Evolutionary conservation across 768 basidiomycete species (phyloP).

Genomic region (Terana coerulea): DNA sequence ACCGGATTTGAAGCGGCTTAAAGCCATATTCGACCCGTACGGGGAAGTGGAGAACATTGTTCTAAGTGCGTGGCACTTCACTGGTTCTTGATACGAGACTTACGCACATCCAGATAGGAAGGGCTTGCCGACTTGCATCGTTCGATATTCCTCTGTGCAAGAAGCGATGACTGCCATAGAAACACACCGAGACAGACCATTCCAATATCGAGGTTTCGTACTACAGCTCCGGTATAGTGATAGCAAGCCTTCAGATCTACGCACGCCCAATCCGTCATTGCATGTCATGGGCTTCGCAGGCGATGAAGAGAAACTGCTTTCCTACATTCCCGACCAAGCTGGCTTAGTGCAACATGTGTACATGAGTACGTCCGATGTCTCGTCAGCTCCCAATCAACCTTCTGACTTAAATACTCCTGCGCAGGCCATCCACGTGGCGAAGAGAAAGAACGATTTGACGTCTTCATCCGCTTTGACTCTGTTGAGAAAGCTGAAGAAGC

Average conservation of each 20-base stretch:
- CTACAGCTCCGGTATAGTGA: not conserved
- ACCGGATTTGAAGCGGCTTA: not conserved
- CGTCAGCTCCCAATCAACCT: too few species aligned
- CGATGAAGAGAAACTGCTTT: not conserved
- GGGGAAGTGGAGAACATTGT: constrained; percentile 4
- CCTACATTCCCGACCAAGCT: not conserved
- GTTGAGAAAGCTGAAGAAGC: not conserved
- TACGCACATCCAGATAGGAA: not conserved
- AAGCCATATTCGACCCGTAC: not conserved
- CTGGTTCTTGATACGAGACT: not conserved
- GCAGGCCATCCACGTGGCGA: not conserved
- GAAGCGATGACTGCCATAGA: not conserved
- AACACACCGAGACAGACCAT: not conserved
- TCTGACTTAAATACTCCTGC: too few species aligned
- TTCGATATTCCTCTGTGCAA: not conserved
- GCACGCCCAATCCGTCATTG: not conserved
- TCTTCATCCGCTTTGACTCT: constrained; percentile 1
- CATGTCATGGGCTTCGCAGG: constrained; percentile 2
- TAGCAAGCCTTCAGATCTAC: not conserved
- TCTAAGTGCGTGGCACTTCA: not conserved
- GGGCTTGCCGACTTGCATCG: not conserved
- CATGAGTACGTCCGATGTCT: constrained; percentile 2
- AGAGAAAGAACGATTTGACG: not conserved
- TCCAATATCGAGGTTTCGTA: not conserved
- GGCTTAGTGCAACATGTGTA: not conserved